Percentiles rank a stretch among this genome's conserved stretches.
These are phyloP conservation scores for Colletotrichum chrysophilum DNA, from an alignment of 2,329 filamentous ascomycete genomes.

Conservation along the genomic window DNA sequence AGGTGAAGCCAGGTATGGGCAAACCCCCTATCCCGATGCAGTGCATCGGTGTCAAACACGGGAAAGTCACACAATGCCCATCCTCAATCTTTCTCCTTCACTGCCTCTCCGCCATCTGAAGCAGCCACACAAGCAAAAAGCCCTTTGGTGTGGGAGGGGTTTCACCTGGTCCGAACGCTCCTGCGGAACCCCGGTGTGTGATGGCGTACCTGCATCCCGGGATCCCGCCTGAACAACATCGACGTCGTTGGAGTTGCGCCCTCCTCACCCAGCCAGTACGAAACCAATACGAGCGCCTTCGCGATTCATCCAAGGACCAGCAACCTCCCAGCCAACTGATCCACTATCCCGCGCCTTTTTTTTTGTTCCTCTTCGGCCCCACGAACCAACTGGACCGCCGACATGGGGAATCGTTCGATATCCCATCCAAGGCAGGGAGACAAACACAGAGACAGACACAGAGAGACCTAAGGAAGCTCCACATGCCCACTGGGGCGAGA, in stretches of 20 bases:
- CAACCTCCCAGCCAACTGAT: neutral
- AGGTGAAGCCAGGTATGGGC: neutral
- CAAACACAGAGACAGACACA: neutral
- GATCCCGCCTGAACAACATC: neutral
- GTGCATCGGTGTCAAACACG: neutral
- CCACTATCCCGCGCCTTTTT: neutral
- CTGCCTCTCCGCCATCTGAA: neutral
- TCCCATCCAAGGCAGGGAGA: neutral
- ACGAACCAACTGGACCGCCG: neutral
- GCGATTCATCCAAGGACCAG: neutral
- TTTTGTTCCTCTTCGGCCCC: neutral
- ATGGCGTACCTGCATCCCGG: neutral
- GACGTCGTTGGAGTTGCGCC: neutral
- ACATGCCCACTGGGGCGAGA: neutral
- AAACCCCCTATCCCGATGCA: neutral
- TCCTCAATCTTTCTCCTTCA: neutral
- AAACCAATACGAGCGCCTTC: neutral
- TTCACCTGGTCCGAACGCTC: slow-evolving; percentile 2
- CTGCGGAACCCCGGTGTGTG: neutral
- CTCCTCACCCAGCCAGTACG: neutral
- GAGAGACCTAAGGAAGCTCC: neutral
- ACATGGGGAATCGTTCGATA: slow-evolving; percentile 3
- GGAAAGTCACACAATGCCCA: neutral
- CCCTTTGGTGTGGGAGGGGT: neutral
- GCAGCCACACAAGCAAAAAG: neutral